Evolutionary conservation across 441 rosid species (phyloP).

Genomic region (Flueggea neowawraea): DNA sequence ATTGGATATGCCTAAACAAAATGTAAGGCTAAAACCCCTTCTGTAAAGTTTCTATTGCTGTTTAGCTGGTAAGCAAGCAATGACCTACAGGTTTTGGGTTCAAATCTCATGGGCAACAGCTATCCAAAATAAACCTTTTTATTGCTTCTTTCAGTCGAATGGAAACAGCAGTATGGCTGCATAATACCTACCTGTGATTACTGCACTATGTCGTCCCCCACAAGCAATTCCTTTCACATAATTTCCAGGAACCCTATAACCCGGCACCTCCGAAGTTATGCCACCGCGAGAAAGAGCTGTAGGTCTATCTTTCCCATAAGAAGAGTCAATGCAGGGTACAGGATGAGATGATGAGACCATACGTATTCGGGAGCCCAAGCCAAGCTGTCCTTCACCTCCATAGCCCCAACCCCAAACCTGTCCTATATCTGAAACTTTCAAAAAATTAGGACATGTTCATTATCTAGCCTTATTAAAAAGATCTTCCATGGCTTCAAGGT

Average conservation of each 20-base stretch:
- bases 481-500: conserved; percentile 22
- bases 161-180: no score
- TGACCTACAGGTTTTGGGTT: no score
- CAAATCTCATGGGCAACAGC: no score
- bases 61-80: no score
- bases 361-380: conserved; percentile 87
- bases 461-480: conserved; percentile 20
- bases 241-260: conserved; percentile 75
- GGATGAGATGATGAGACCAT: conserved; percentile 96
- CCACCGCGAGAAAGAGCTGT: conserved; percentile 42
- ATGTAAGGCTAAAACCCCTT: no score
- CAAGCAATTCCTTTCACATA: conserved; percentile 83
- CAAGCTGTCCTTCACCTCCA: conserved; percentile 99
- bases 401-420: conserved; percentile 99
- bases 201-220: conserved; percentile 98
- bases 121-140: no score
- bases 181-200: conserved; percentile 60
- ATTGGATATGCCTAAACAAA: no score
- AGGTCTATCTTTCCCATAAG: conserved; percentile 55
- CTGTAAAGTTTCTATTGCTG: no score
- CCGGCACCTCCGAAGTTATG: conserved; percentile 54
- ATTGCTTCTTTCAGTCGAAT: no score
- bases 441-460: conserved; percentile 36
- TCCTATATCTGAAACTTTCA: conserved; percentile 77
- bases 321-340: conserved; percentile 65